Evolutionary conservation across 495 filamentous ascomycete species (phyloP).

Genomic region (Paragyromitra xinjiangensis): DNA sequence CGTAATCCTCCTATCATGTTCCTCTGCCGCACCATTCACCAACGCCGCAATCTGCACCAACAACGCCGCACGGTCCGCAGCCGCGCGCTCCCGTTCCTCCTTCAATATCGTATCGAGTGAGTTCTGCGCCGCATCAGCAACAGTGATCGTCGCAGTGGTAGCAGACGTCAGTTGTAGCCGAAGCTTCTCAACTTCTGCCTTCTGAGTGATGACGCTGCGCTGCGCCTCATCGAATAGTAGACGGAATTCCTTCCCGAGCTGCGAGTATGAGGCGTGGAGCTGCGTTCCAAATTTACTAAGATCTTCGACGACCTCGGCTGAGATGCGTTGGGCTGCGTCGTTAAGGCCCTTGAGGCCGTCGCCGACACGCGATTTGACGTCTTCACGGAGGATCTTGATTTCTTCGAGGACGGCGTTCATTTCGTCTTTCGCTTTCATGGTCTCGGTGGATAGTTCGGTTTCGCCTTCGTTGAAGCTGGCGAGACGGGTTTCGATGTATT

Average conservation of each 20-base stretch:
- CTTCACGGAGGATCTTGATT: conserved; percentile 85
- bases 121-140: conserved; percentile 71
- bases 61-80: conserved; percentile 75
- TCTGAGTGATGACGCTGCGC: conserved; percentile 77
- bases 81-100: conserved; percentile 77
- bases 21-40: conserved; percentile 75
- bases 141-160: conserved; percentile 69
- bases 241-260: conserved; percentile 90
- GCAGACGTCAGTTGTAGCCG: conserved; percentile 74
- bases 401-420: conserved; percentile 93
- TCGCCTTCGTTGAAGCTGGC: conserved; percentile 72
- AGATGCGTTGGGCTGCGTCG: conserved; percentile 83
- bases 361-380: conserved; percentile 84
- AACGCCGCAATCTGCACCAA: conserved; percentile 78
- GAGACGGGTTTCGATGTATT: conserved; percentile 73
- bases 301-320: conserved; percentile 88
- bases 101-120: conserved; percentile 74
- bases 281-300: conserved; percentile 80
- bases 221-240: conserved; percentile 80
- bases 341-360: conserved; percentile 86
- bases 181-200: conserved; percentile 75
- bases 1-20: conserved; percentile 75
- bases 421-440: conserved; percentile 75
- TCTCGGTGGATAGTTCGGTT: conserved; percentile 72
- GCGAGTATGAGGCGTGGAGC: conserved; percentile 84